Evolutionary conservation across 2,329 filamentous ascomycete genomes (phyloP), one percentile per base, ranked within the genome.

Genomic region (Trichoderma sp.): DNA sequence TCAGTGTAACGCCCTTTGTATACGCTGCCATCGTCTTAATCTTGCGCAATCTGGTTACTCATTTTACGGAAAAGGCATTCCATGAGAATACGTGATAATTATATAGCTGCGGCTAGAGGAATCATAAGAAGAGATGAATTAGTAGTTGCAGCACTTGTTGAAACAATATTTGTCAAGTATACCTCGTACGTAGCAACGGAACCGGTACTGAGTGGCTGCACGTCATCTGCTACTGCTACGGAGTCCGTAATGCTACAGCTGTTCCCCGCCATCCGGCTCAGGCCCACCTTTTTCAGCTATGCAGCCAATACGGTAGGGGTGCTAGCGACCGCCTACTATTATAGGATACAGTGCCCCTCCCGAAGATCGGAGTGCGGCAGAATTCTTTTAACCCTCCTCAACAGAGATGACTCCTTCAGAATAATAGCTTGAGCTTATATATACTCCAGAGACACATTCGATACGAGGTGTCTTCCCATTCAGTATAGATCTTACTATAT

Each of bases 291-390:
- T 45, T 45, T n/a, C 7, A 45, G 18, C 41, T 8, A n/a, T 45
- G 41, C 16, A 7, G 41, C 41, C 41, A 45, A 18, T 45, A 45
- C 16, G 41, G 7, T n/a, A 45, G 6, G 16, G 18, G 1, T 45
- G 3, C 16, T 45, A 18, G 41, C 41, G 41, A 71, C 68, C 53
- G 68, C 68, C 50, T 71, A 71, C 68, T 21, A 33, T 27, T 21
- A 71, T 38, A 71, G 38, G 16, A 45, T 21, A 71, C 16, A 27
- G 65, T 27, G 21, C 45, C 45, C 53, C 68, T 41, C 60, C 60
- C 68, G 68, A 71, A 71, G 50, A 60, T 71, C 68, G 68, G 68
- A 63, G 31, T 41, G 29, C 21, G 53, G 68, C 68, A 71, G 53
- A 71, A 71, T 59, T 63, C 29, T 63, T 63, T n/a, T 63, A 33